Conservation (phyloP, 331 rosid genomes). For the Acacia concinna region DNA sequence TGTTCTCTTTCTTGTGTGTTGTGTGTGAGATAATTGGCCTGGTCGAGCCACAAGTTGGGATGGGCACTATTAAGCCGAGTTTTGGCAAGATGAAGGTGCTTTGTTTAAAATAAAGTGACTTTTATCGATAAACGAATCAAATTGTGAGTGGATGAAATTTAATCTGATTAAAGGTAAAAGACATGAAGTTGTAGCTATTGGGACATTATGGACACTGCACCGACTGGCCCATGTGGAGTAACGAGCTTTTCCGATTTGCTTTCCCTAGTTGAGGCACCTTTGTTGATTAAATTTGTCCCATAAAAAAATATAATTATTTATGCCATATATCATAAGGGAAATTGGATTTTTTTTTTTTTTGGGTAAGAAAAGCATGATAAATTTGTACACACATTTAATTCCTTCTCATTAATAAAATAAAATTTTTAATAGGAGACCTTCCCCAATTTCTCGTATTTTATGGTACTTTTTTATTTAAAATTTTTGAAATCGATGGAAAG, state of each 20-base stretch:
- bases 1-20: neutral
- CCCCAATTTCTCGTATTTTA: too few relatives aligned
- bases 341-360: too few relatives aligned
- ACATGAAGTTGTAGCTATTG: neutral
- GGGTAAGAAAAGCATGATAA: too few relatives aligned
- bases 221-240: neutral
- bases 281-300: too few relatives aligned
- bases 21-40: neutral
- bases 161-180: neutral
- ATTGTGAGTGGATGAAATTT: neutral
- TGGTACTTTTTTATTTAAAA: neutral
- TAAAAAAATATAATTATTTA: too few relatives aligned
- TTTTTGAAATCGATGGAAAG: too few relatives aligned
- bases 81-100: neutral
- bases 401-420: too few relatives aligned
- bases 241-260: slow-evolving; percentile 3
- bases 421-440: too few relatives aligned
- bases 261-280: too few relatives aligned
- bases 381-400: too few relatives aligned
- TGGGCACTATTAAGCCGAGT: neutral
- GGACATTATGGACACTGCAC: neutral
- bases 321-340: too few relatives aligned
- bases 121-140: too few relatives aligned
- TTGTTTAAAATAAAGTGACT: neutral
- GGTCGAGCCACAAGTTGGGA: neutral